phyloP scores from a whole-genome alignment of 495 filamentous ascomycete species.

The Corynascus novoguineensis region DNA sequence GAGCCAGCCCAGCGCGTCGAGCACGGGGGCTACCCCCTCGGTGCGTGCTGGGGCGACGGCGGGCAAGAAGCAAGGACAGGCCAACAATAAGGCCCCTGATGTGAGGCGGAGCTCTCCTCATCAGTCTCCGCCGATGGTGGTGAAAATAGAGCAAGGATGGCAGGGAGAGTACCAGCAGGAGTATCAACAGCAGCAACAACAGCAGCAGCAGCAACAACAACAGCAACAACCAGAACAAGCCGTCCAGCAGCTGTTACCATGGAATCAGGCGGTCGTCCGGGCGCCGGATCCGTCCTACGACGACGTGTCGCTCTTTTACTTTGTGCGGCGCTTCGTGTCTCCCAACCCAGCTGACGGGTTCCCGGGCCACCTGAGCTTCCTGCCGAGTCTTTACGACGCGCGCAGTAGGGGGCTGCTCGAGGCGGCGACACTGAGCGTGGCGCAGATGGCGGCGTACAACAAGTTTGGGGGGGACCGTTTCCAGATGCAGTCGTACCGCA shows the following conservation, averaged over 20 bases:
- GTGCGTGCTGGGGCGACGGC: not conserved
- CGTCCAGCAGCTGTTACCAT: not conserved
- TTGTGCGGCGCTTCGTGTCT: constrained; percentile 22
- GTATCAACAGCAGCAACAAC: not conserved
- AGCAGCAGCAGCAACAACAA: not conserved
- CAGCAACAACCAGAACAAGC: not conserved
- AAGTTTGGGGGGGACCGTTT: constrained; percentile 22
- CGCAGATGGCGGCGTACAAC: constrained; percentile 27
- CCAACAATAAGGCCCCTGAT: not conserved
- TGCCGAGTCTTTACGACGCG: constrained; percentile 20
- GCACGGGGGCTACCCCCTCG: not conserved
- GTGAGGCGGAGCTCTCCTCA: not conserved
- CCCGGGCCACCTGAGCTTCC: constrained; percentile 24
- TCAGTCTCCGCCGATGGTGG: not conserved
- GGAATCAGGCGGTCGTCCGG: not conserved
- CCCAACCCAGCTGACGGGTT: constrained; percentile 19
- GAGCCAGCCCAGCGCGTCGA: no score
- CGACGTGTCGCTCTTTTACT: constrained; percentile 25
- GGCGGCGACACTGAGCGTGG: constrained; percentile 17
- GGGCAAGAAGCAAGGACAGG: not conserved
- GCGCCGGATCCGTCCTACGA: constrained; percentile 16
- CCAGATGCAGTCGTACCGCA: constrained; percentile 19
- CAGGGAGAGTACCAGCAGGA: no score
- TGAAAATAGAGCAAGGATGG: no score
- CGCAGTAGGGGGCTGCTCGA: constrained; percentile 20